Conservation (phyloP, 176 grass and related monocot genomes). For the Oryza officinalis region DNA sequence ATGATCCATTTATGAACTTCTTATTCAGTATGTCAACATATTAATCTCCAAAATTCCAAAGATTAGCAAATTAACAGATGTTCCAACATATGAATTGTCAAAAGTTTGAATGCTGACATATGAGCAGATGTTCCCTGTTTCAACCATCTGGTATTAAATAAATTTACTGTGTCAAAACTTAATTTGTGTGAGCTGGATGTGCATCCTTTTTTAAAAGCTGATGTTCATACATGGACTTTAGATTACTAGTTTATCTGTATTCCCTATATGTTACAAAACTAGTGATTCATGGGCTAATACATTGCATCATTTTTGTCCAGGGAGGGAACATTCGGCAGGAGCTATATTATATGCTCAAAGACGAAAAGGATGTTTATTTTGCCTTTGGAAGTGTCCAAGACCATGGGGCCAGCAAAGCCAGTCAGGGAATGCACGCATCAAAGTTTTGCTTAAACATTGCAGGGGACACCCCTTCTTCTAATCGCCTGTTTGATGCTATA, state of each 20-base stretch:
- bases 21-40: background rate
- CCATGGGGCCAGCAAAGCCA: constrained; percentile 79
- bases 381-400: constrained; percentile 79
- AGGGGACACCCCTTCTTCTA: constrained; percentile 89
- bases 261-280: background rate
- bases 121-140: background rate
- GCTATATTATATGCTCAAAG: constrained; percentile 74
- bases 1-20: background rate
- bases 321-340: constrained; percentile 82
- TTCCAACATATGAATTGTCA: background rate
- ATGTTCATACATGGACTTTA: background rate
- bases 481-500: constrained; percentile 62
- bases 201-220: constrained; percentile 6
- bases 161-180: background rate
- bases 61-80: background rate
- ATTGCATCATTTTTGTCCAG: constrained; percentile 39
- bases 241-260: background rate
- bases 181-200: background rate
- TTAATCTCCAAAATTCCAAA: background rate
- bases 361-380: constrained; percentile 80
- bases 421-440: constrained; percentile 76
- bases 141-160: background rate
- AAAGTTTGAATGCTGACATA: background rate
- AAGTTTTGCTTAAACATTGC: constrained; percentile 92
- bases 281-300: background rate